Conservation (phyloP, 345 rosid genomes). For the Viola odorata region DNA sequence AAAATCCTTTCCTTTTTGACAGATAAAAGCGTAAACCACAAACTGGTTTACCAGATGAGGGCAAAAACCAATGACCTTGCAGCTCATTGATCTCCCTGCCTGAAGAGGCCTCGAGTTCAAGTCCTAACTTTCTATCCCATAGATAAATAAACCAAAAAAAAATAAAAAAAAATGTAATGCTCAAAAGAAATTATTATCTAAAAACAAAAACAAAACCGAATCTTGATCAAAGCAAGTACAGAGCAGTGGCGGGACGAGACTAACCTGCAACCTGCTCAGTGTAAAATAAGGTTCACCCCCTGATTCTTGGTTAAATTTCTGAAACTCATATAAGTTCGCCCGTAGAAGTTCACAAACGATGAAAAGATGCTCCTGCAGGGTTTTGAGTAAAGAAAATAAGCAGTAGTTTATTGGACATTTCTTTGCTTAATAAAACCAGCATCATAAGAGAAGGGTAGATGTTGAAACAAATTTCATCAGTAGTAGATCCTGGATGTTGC, state of each 20-base stretch:
- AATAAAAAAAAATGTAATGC: no score
- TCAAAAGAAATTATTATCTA: no score
- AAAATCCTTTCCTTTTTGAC: no score
- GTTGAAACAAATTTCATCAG: not conserved
- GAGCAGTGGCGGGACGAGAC: slow-evolving; percentile 8
- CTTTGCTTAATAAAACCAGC: not conserved
- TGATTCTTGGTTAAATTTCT: slow-evolving; percentile 79
- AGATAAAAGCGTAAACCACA: not conserved
- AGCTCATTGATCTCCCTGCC: no score
- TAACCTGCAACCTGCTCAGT: slow-evolving; percentile 73
- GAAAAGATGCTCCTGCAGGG: slow-evolving; percentile 80
- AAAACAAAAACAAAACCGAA: no score
- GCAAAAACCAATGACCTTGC: no score
- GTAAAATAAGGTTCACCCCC: slow-evolving; percentile 78
- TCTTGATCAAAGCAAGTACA: not conserved
- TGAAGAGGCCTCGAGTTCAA: no score
- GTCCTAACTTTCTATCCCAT: no score
- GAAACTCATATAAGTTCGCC: slow-evolving; percentile 85
- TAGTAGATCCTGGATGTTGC: no score
- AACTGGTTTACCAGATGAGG: not conserved
- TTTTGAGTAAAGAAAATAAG: slow-evolving; percentile 3
- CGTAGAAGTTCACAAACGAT: slow-evolving; percentile 89
- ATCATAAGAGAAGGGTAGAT: not conserved
- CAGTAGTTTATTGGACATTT: not conserved
- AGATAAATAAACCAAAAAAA: no score